A percentile compares a stretch with the other conserved stretches of the same genome.
phyloP scores from a whole-genome alignment of 441 rosid genomes.

The Gossypium davidsonii region DNA sequence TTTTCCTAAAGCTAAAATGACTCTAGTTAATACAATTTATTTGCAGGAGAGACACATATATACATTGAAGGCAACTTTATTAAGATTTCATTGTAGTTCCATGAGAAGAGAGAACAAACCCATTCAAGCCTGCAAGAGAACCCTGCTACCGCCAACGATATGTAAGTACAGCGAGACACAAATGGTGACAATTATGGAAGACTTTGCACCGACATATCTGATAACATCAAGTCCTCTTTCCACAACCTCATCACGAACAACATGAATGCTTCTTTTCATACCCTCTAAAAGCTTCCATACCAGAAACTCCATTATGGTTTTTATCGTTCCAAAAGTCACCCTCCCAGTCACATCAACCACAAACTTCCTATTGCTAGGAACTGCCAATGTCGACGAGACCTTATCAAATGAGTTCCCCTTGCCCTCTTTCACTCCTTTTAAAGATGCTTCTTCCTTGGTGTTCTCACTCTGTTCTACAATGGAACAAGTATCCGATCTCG shows the following conservation, averaged over 20 bases:
- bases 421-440: slow-evolving; percentile 16
- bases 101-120: background rate
- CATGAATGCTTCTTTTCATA: slow-evolving; percentile 37
- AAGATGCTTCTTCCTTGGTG: slow-evolving; percentile 18
- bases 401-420: slow-evolving; percentile 23
- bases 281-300: slow-evolving; percentile 55
- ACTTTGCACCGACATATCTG: slow-evolving; percentile 60
- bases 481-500: slow-evolving; percentile 18
- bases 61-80: slow-evolving; percentile 12
- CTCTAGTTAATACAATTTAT: slow-evolving; percentile 5
- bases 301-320: slow-evolving; percentile 49
- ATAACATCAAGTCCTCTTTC: slow-evolving; percentile 63
- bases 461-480: slow-evolving; percentile 31
- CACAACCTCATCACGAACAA: slow-evolving; percentile 49
- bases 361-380: slow-evolving; percentile 71
- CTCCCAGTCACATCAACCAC: slow-evolving; percentile 90
- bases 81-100: slow-evolving; percentile 8
- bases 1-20: slow-evolving; percentile 3
- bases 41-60: slow-evolving; percentile 6
- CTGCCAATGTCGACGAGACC: slow-evolving; percentile 57
- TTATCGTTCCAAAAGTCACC: slow-evolving; percentile 67
- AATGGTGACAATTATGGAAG: slow-evolving; percentile 60
- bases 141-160: slow-evolving; percentile 35
- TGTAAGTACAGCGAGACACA: slow-evolving; percentile 79
- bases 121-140: slow-evolving; percentile 43